phyloP scores from a whole-genome alignment of 225 moss, liverwort and hornwort genomes.

The Sphagnum tenellum region DNA sequence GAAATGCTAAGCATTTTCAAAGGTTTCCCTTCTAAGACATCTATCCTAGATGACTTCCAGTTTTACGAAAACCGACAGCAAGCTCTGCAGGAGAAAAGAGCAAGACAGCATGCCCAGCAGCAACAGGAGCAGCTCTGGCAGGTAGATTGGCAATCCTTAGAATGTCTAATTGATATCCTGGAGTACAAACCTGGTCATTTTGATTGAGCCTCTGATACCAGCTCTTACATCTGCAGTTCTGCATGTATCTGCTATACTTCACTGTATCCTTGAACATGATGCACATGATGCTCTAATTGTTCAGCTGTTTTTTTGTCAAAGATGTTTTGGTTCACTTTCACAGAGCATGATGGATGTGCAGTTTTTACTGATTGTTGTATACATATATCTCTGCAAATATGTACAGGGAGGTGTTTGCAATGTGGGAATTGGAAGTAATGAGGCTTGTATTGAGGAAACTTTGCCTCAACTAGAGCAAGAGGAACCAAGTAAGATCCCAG shows the following conservation, averaged over 20 bases:
- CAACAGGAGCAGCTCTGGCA: slow-evolving; percentile 76
- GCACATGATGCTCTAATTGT: no score
- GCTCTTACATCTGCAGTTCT: no score
- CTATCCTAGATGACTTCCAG: slow-evolving; percentile 95
- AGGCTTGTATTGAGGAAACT: slow-evolving; percentile 26
- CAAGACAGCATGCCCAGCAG: slow-evolving; percentile 88
- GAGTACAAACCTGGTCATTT: background rate
- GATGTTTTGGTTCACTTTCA: no score
- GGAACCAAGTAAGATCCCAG: slow-evolving; percentile 26
- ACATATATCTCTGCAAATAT: no score
- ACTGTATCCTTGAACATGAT: no score
- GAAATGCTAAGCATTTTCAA: slow-evolving; percentile 97
- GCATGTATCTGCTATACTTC: no score
- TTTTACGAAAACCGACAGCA: slow-evolving; percentile 96
- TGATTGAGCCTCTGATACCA: no score
- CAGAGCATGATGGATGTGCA: no score
- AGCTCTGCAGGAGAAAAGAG: slow-evolving; percentile 92
- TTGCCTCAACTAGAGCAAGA: slow-evolving; percentile 23
- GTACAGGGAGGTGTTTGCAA: slow-evolving; percentile 46
- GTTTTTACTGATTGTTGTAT: no score
- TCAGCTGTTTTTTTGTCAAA: no score
- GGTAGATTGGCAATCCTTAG: slow-evolving; percentile 18
- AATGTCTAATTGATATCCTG: no score
- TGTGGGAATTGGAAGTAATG: slow-evolving; percentile 11
- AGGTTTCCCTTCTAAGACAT: slow-evolving; percentile 74